A percentile compares a stretch with the other conserved stretches of the same genome.
phyloP scores from a whole-genome alignment of 352 stramenopile species.

The Globisporangium radiosum region DNA sequence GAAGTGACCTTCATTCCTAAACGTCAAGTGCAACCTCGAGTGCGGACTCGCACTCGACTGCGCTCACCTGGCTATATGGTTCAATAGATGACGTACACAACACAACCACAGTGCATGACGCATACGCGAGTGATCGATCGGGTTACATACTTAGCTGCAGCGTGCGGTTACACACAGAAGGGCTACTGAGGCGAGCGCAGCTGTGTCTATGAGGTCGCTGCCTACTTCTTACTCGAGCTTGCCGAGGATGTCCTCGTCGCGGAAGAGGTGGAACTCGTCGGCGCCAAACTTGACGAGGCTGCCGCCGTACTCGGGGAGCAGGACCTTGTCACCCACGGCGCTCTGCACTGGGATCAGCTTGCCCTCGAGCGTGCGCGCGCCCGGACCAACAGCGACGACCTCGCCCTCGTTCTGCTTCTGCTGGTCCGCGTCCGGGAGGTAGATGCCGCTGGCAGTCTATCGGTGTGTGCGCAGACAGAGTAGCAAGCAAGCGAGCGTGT shows the following conservation, averaged over 20 bases:
- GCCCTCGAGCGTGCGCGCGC: constrained; percentile 85
- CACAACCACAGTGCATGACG: no score
- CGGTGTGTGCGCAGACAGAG: background rate
- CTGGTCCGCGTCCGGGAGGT: constrained; percentile 88
- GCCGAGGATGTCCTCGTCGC: constrained; percentile 96
- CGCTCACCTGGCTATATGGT: no score
- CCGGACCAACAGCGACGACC: constrained; percentile 92
- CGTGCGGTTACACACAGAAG: background rate
- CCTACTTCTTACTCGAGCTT: constrained; percentile 86
- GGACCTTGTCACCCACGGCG: constrained; percentile 90
- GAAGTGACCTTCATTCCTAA: no score
- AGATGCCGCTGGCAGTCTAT: constrained; percentile 91
- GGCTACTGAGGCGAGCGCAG: background rate
- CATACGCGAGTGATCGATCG: no score
- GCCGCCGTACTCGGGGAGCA: constrained; percentile 95
- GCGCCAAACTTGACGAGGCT: constrained; percentile 89
- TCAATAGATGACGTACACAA: no score
- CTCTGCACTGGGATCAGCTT: constrained; percentile 84
- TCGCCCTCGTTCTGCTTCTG: constrained; percentile 94
- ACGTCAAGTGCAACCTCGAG: no score
- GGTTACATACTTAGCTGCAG: no score
- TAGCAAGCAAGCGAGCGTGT: background rate
- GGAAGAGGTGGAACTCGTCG: constrained; percentile 92
- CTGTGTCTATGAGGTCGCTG: no score
- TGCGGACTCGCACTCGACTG: no score